phyloP scores from a whole-genome alignment of 306 rosid genomes.

The Ziziphus jujuba region DNA sequence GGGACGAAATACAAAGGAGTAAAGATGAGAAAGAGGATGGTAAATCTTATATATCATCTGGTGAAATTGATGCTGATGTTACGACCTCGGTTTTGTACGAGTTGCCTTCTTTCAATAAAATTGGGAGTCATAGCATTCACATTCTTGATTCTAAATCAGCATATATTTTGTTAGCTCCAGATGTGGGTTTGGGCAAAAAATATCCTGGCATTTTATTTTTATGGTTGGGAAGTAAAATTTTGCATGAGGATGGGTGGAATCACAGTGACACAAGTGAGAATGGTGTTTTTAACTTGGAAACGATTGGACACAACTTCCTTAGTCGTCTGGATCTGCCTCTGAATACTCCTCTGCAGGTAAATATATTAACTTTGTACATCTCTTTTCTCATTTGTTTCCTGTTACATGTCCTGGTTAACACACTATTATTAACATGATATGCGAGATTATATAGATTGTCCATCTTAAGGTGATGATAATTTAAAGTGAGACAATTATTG shows the following conservation, averaged over 20 bases:
- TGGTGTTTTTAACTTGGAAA: slow-evolving; percentile 32
- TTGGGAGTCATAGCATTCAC: slow-evolving; percentile 25
- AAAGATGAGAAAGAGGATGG: slow-evolving; percentile 17
- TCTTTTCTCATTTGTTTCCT: neutral
- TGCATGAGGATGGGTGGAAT: slow-evolving; percentile 17
- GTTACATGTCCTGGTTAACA: slow-evolving; percentile 2
- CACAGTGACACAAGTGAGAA: slow-evolving; percentile 3
- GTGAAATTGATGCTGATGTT: slow-evolving; percentile 5
- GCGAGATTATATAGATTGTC: neutral
- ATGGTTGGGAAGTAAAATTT: slow-evolving; percentile 40
- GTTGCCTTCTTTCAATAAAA: slow-evolving; percentile 42
- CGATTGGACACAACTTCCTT: slow-evolving; percentile 30
- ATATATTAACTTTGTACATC: neutral
- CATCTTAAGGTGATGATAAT: too few species aligned
- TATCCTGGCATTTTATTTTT: slow-evolving; percentile 24
- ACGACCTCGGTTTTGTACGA: slow-evolving; percentile 31
- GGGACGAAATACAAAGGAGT: slow-evolving; percentile 31
- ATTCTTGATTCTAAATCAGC: slow-evolving; percentile 39
- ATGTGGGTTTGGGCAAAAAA: slow-evolving; percentile 18
- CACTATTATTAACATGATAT: neutral
- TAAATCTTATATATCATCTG: slow-evolving; percentile 1
- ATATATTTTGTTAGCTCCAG: slow-evolving; percentile 31
- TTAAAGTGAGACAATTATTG: too few species aligned
- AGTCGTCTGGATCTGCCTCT: slow-evolving; percentile 33
- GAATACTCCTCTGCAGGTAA: slow-evolving; percentile 43